Conservation (phyloP, 495 filamentous ascomycete genomes). For the Penicillium coffeae region DNA sequence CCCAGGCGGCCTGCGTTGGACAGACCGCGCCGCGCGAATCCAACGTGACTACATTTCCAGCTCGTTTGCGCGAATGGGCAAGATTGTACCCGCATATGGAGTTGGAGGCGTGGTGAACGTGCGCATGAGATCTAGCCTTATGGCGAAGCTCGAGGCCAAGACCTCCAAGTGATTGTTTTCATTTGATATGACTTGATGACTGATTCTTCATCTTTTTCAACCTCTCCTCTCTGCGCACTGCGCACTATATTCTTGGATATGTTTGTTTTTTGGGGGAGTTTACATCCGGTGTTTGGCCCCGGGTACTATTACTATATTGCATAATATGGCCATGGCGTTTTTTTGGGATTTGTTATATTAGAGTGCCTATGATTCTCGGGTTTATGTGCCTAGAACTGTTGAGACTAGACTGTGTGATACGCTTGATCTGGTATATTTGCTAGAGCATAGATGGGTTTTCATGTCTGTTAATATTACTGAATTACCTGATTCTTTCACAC, state of each 20-base stretch:
- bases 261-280: too few species aligned
- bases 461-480: constrained; percentile 1
- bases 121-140: constrained; percentile 59
- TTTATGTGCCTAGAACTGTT: too few species aligned
- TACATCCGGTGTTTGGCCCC: too few species aligned
- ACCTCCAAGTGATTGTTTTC: not conserved
- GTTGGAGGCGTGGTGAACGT: constrained; percentile 87
- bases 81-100: constrained; percentile 93
- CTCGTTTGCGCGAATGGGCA: constrained; percentile 74
- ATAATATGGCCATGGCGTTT: too few species aligned
- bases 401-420: too few species aligned
- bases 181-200: too few species aligned
- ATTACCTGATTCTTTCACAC: too few species aligned
- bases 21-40: constrained; percentile 60
- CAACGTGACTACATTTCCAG: constrained; percentile 74
- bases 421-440: constrained; percentile 5
- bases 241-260: too few species aligned
- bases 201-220: too few species aligned
- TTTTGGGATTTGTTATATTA: too few species aligned
- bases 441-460: not conserved
- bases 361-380: constrained; percentile 1
- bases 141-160: constrained; percentile 46
- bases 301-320: too few species aligned
- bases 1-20: constrained; percentile 42
- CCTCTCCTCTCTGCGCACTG: too few species aligned